These are phyloP conservation scores for Dactylellina cionopaga DNA, from an alignment of 2,329 filamentous ascomycete species.

Conservation along the genomic window DNA sequence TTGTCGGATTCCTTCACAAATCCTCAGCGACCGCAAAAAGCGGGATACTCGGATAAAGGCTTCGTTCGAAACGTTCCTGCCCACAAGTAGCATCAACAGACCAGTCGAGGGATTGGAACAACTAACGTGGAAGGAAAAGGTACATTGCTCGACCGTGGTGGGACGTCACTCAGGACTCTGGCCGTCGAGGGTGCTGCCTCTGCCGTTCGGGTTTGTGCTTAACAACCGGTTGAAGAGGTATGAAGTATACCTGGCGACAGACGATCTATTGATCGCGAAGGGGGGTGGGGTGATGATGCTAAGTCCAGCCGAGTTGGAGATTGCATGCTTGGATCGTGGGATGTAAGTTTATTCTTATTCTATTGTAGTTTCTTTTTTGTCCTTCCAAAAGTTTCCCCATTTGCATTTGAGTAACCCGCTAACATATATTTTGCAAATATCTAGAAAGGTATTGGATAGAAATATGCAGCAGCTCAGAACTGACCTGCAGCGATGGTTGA, in stretches of 20 bases:
- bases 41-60: constrained; percentile 66
- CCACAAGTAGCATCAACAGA: constrained; percentile 57
- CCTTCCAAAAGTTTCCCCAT: too few species aligned
- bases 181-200: constrained; percentile 59
- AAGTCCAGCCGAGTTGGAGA: constrained; percentile 70
- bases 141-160: constrained; percentile 60
- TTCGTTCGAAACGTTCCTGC: constrained; percentile 63
- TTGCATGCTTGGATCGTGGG: constrained; percentile 77
- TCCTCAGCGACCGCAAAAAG: constrained; percentile 67
- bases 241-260: constrained; percentile 73
- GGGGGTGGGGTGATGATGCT: constrained; percentile 72
- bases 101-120: constrained; percentile 55
- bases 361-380: too few species aligned
- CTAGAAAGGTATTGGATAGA: constrained; percentile 20
- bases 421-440: not conserved
- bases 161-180: constrained; percentile 54
- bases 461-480: constrained; percentile 19
- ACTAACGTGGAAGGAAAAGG: constrained; percentile 60
- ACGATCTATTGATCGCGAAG: constrained; percentile 74
- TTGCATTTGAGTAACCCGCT: not conserved
- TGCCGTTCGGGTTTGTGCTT: constrained; percentile 66
- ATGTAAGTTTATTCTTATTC: constrained; percentile 63
- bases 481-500: constrained; percentile 40
- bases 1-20: constrained; percentile 82
- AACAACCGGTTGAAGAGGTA: constrained; percentile 66